Conservation (phyloP, 73 alveolate genomes). For the Effrenium voratum region DNA sequence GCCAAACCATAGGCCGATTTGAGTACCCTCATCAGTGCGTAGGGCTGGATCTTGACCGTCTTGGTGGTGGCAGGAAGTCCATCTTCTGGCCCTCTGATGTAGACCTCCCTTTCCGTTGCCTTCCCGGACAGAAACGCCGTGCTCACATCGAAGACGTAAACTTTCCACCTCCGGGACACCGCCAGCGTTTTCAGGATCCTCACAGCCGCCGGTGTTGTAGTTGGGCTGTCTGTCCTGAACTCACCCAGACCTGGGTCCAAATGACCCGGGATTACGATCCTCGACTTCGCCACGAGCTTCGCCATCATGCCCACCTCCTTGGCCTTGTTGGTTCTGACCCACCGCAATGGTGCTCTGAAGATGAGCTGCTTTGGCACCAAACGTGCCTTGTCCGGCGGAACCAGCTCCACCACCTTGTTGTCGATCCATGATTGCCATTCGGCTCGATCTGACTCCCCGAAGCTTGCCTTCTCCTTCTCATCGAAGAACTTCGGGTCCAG, state of each 20-base stretch:
- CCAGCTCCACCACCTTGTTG: constrained; percentile 7
- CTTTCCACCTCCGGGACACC: neutral
- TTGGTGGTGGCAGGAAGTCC: neutral
- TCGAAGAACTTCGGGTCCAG: neutral
- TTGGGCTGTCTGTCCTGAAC: neutral
- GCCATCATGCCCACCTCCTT: neutral
- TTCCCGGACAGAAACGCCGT: constrained; percentile 38
- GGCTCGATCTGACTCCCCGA: neutral
- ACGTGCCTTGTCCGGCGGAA: neutral
- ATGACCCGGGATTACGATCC: neutral
- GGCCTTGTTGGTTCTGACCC: neutral
- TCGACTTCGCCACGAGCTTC: neutral
- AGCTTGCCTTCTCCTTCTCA: neutral
- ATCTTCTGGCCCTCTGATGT: neutral
- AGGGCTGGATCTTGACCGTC: neutral
- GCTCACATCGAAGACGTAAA: neutral
- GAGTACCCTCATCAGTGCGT: neutral
- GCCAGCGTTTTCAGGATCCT: neutral
- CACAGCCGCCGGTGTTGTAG: neutral
- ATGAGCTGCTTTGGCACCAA: neutral
- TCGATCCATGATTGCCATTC: neutral
- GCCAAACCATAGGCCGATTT: neutral
- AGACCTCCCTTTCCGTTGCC: neutral
- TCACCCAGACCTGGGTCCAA: neutral
- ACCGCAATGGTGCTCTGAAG: neutral